Evolutionary conservation across 176 grass and related monocot species (phyloP), one percentile per base, ranked within the genome.

Genomic region (Triticum dicoccoides): DNA sequence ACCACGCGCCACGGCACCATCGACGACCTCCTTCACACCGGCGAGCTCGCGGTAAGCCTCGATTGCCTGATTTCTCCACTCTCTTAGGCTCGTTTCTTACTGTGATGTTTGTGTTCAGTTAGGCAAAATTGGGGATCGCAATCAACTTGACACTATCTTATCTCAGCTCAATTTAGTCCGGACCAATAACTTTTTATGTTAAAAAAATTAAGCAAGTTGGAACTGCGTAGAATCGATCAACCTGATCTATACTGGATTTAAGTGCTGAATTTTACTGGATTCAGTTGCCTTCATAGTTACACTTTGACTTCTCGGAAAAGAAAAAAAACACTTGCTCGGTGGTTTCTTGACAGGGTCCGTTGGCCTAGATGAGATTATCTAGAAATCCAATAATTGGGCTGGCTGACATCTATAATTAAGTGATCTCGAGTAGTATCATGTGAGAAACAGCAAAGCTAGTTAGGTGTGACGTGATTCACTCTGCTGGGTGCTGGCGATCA

Each of bases 1-100:
- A 47, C 44, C 35, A 92, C 90, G 33, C 83, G 93, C 2, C 87
- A 49, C 32, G 80, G 94, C 67, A 92, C 93, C 27, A 88, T 87
- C 58, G 84, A 95, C 75, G 89, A 92, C 83, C 63, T 98, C 34
- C 82, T 98, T 47, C 93, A 98, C 81, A 98, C 93, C 35, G 82
- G 93, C 20, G 96, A 98, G 81, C 91, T 94, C 27, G 93, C 90
- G 69, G 93, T 98, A 65, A 92, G 87, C 71, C 4, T 52, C 14
- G 5, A 1, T 35, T 2, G 11, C 12, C 38, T 61, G 38, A 69
- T 29, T 29, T 29, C 29, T 29, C 29, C 29, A 29, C 1, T 29
- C 29, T 29, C 29, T 29, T 29, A 29, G 29, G 29, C 29, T 29
- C 29, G 29, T 29, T 29, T 29, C 25, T 27, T 27, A 27, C 25